Conservation (phyloP, 2,329 filamentous ascomycete species). For the Epichloe amarillans region DNA sequence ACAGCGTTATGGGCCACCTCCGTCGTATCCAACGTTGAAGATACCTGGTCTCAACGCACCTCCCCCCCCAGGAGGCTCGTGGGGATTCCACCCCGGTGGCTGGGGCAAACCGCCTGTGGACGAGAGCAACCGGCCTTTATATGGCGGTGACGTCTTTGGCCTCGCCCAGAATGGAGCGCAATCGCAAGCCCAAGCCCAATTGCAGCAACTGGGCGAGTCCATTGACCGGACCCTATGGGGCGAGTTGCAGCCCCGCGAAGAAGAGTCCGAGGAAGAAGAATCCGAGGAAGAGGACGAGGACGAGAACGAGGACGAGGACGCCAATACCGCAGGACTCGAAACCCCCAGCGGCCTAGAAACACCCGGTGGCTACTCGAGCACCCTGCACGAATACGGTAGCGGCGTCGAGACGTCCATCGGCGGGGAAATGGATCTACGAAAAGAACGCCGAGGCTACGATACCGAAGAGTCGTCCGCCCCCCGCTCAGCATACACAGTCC, state of each 20-base stretch:
- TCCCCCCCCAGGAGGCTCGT: conserved; percentile 79
- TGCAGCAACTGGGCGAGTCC: conserved; percentile 49
- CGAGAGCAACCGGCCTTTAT: conserved; percentile 81
- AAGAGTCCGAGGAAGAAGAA: conserved; percentile 61
- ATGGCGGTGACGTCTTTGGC: conserved; percentile 90
- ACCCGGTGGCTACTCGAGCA: conserved; percentile 66
- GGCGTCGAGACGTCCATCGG: conserved; percentile 58
- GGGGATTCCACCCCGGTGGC: conserved; percentile 91
- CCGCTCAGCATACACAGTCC: conserved; percentile 73
- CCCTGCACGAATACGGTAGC: conserved; percentile 66
- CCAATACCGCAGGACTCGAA: conserved; percentile 52
- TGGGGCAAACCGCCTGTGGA: conserved; percentile 95
- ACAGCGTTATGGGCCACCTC: conserved; percentile 84
- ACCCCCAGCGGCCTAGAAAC: conserved; percentile 67
- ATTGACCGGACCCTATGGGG: conserved; percentile 87
- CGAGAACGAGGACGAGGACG: conserved; percentile 45
- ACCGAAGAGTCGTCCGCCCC: conserved; percentile 68
- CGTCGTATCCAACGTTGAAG: conserved; percentile 89
- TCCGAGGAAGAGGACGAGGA: conserved; percentile 6
- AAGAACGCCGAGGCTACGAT: conserved; percentile 67
- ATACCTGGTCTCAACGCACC: conserved; percentile 91
- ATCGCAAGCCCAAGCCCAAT: conserved; percentile 24
- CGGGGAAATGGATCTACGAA: conserved; percentile 84
- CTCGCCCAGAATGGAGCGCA: conserved; percentile 36
- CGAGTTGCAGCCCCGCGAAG: conserved; percentile 68